Percentiles rank a stretch among this genome's conserved stretches.
Evolutionary conservation across 2,329 filamentous ascomycete genomes (phyloP).

Genomic region (Trichoderma citrinoviride): DNA sequence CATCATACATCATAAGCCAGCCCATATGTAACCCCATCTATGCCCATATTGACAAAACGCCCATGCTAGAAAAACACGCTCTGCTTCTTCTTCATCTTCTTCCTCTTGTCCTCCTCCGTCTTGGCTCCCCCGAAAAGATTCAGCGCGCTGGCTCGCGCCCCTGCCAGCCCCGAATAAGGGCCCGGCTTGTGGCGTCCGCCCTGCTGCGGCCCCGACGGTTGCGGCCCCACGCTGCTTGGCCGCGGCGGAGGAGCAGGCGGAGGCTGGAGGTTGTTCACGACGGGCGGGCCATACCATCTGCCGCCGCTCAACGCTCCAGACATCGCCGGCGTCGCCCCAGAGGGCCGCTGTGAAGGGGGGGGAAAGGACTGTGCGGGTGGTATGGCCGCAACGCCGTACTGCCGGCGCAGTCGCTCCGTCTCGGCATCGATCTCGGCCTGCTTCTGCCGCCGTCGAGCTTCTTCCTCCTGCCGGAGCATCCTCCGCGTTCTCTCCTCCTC

Average conservation of each 20-base stretch:
- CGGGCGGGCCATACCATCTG: constrained; percentile 23
- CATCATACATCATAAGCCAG: background rate
- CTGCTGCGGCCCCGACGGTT: constrained; percentile 7
- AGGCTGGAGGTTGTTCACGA: constrained; percentile 32
- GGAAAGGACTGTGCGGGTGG: constrained; percentile 31
- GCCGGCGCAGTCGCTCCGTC: constrained; percentile 71
- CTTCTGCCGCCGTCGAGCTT: constrained; percentile 50
- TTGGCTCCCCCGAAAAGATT: constrained; percentile 42
- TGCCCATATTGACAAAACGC: background rate
- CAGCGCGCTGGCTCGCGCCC: constrained; percentile 46
- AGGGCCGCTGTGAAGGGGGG: constrained; percentile 36
- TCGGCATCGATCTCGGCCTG: constrained; percentile 69
- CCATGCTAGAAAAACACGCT: constrained; percentile 43
- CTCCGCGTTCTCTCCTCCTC: constrained; percentile 57
- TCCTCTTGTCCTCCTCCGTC: constrained; percentile 40
- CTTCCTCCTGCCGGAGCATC: constrained; percentile 66
- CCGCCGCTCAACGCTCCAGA: constrained; percentile 18
- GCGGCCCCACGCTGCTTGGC: constrained; percentile 47
- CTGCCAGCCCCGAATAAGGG: constrained; percentile 36
- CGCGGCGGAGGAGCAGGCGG: constrained; percentile 37
- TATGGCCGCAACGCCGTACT: constrained; percentile 62
- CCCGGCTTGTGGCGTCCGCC: constrained; percentile 25
- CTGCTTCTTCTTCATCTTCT: constrained; percentile 48
- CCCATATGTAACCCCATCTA: background rate
- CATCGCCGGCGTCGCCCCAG: constrained; percentile 1